phyloP scores from a whole-genome alignment of 306 rosid species.

The Lathyrus sativus region DNA sequence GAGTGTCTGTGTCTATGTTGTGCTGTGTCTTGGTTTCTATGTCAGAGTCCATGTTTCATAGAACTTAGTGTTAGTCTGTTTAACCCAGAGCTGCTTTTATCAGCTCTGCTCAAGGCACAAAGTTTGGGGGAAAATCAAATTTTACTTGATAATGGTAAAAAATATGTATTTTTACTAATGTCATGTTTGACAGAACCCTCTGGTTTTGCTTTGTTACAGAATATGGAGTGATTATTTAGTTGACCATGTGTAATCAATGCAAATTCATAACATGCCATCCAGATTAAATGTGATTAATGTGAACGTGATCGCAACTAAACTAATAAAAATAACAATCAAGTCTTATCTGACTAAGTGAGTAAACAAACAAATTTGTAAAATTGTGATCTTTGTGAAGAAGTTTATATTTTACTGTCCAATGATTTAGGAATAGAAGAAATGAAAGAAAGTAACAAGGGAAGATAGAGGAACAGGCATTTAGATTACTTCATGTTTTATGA shows the following conservation, averaged over 20 bases:
- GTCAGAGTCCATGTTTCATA: neutral
- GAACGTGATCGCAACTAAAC: neutral
- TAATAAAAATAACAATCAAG: no score
- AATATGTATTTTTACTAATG: neutral
- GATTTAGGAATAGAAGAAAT: constrained; percentile 17
- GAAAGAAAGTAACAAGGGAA: neutral
- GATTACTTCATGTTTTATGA: constrained; percentile 1
- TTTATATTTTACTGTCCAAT: constrained; percentile 10
- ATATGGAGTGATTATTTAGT: neutral
- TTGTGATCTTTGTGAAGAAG: constrained; percentile 5
- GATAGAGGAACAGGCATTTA: constrained; percentile 1
- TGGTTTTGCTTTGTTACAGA: neutral
- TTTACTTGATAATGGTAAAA: no score
- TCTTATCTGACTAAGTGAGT: no score
- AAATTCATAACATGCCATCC: neutral
- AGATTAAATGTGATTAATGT: neutral
- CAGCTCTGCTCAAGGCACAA: neutral
- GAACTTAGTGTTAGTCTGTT: neutral
- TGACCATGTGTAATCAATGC: no score
- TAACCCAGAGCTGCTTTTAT: neutral
- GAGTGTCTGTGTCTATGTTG: no score
- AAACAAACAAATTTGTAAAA: neutral
- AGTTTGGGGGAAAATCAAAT: neutral
- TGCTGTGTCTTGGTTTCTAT: no score
- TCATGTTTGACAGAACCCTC: neutral